Conservation (phyloP, 2,329 filamentous ascomycete species). For the Fusarium sp. region DNA sequence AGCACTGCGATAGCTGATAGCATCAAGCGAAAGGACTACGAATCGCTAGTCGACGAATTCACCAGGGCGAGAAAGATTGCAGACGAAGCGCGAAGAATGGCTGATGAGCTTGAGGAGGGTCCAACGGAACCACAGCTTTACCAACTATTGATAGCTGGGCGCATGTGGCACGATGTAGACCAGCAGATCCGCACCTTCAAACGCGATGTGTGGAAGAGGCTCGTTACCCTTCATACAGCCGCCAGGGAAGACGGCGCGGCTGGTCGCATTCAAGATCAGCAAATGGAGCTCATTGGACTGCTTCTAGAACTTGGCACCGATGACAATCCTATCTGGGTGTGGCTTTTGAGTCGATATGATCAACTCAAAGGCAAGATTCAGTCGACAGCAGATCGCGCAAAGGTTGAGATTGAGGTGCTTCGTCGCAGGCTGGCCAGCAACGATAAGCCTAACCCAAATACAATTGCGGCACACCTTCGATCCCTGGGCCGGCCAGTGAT, state of each 20-base stretch:
- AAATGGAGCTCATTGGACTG: slow-evolving; percentile 89
- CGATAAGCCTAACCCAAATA: slow-evolving; percentile 74
- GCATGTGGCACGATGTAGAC: slow-evolving; percentile 96
- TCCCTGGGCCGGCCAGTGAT: slow-evolving; percentile 74
- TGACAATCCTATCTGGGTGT: slow-evolving; percentile 96
- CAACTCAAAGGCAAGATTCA: slow-evolving; percentile 88
- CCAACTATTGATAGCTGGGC: slow-evolving; percentile 84
- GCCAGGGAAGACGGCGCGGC: slow-evolving; percentile 57
- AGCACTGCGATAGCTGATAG: slow-evolving; percentile 80
- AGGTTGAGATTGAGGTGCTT: slow-evolving; percentile 90
- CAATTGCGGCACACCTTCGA: slow-evolving; percentile 78
- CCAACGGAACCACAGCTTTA: slow-evolving; percentile 84
- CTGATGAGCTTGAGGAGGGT: slow-evolving; percentile 62
- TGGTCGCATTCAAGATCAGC: slow-evolving; percentile 75
- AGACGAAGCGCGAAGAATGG: slow-evolving; percentile 77
- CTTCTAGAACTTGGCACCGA: slow-evolving; percentile 94
- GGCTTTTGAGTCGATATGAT: slow-evolving; percentile 90
- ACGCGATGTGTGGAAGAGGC: slow-evolving; percentile 83
- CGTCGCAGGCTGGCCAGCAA: slow-evolving; percentile 79
- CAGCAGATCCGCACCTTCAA: slow-evolving; percentile 89
- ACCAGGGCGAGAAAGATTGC: slow-evolving; percentile 82
- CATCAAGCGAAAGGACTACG: slow-evolving; percentile 91
- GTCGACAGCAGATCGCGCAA: slow-evolving; percentile 81
- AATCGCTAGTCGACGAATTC: slow-evolving; percentile 86
- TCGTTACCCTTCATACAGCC: slow-evolving; percentile 73